Conservation (phyloP, 768 basidiomycete species). For the Austroboletus eburneus region DNA sequence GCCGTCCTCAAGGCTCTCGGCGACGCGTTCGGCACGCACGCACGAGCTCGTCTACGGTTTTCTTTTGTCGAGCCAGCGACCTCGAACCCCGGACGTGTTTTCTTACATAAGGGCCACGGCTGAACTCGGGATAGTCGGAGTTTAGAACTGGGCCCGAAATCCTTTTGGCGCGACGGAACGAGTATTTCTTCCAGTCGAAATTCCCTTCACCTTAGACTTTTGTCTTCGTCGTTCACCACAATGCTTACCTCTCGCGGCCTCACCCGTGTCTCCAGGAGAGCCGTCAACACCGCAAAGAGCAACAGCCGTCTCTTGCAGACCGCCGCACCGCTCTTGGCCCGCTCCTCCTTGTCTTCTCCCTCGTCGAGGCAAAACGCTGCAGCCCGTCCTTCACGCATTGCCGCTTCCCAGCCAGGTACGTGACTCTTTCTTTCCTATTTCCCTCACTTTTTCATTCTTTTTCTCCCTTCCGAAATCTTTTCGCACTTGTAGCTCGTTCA, state of each 20-base stretch:
- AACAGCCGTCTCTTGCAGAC: conserved; percentile 80
- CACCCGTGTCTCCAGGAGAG: conserved; percentile 83
- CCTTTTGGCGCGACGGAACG: conserved; percentile 13
- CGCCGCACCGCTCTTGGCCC: conserved; percentile 53
- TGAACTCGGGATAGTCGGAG: conserved; percentile 30
- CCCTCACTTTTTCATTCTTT: not conserved
- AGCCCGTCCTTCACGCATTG: conserved; percentile 46
- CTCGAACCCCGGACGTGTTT: no score
- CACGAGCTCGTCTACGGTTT: no score
- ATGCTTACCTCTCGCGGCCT: conserved; percentile 89
- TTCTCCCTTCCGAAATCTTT: not conserved
- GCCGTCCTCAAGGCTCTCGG: no score
- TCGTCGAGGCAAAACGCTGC: conserved; percentile 43
- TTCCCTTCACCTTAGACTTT: conserved; percentile 18
- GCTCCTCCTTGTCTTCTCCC: conserved; percentile 44
- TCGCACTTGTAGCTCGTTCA: conserved; percentile 52
- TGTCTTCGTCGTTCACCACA: conserved; percentile 37
- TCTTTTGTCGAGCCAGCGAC: no score
- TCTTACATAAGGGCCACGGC: conserved; percentile 29
- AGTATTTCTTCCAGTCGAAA: conserved; percentile 31
- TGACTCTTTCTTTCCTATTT: conserved; percentile 12
- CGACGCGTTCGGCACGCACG: no score
- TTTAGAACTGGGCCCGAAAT: conserved; percentile 25
- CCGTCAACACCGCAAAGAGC: conserved; percentile 69
- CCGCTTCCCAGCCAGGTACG: conserved; percentile 53